phyloP scores from a whole-genome alignment of 2,329 filamentous ascomycete species.

The Cadophora malorum region DNA sequence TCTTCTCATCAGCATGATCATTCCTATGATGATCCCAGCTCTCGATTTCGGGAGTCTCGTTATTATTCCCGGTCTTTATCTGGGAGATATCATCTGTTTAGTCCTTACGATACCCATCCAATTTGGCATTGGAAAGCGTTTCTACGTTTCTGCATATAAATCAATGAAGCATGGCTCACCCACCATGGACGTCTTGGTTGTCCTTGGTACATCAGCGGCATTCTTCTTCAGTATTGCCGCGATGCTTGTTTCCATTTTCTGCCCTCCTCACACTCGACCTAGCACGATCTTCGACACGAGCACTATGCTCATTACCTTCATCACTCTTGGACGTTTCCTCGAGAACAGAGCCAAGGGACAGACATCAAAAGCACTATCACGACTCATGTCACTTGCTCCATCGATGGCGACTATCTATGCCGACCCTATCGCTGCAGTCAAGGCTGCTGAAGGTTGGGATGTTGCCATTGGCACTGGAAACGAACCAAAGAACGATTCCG shows the following conservation, averaged over 20 bases:
- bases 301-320: constrained; percentile 97
- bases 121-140: constrained; percentile 93
- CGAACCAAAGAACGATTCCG: constrained; percentile 54
- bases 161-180: constrained; percentile 88
- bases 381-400: constrained; percentile 93
- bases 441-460: constrained; percentile 82
- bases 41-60: constrained; percentile 78
- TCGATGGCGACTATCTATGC: constrained; percentile 97
- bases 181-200: constrained; percentile 97
- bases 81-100: constrained; percentile 87
- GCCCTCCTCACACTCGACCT: constrained; percentile 79
- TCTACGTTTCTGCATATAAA: constrained; percentile 93
- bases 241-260: constrained; percentile 81
- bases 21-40: constrained; percentile 81
- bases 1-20: constrained; percentile 88
- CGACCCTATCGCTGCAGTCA: constrained; percentile 92
- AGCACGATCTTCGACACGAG: constrained; percentile 96
- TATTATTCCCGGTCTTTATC: constrained; percentile 77
- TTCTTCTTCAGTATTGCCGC: constrained; percentile 94
- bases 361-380: constrained; percentile 91
- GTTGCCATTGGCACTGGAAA: constrained; percentile 47
- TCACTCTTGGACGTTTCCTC: constrained; percentile 86
- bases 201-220: constrained; percentile 90
- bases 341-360: constrained; percentile 96
- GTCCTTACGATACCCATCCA: constrained; percentile 89